Percentiles rank a stretch among this genome's conserved stretches.
Conservation (phyloP, 225 moss, liverwort and hornwort species). For the Takakia lepidozioides region DNA sequence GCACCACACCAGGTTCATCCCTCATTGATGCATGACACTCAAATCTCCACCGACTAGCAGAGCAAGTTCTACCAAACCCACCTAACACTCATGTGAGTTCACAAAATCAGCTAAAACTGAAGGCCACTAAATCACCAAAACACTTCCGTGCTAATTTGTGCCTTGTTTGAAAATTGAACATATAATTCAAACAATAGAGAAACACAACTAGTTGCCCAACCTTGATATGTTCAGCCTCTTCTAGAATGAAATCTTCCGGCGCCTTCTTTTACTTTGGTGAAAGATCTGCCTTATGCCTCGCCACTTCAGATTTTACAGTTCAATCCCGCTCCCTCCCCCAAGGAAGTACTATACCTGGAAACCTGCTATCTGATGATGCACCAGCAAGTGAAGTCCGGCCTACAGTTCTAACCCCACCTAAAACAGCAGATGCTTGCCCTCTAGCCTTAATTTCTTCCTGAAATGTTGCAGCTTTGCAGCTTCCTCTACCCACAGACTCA, state of each 20-base stretch:
- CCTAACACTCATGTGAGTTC: too few species aligned
- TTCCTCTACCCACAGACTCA: too few species aligned
- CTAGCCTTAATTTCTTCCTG: conserved; percentile 59
- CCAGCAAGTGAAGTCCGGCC: conserved; percentile 39
- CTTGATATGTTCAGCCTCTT: conserved; percentile 63
- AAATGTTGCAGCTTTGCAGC: too few species aligned
- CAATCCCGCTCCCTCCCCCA: conserved; percentile 68
- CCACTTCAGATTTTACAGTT: conserved; percentile 40
- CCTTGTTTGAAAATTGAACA: too few species aligned
- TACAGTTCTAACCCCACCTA: conserved; percentile 49
- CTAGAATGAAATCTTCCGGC: conserved; percentile 57
- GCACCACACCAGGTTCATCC: too few species aligned
- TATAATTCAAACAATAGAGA: too few species aligned
- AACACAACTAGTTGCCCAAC: conserved; percentile 10
- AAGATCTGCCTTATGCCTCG: conserved; percentile 48
- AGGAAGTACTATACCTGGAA: conserved; percentile 36
- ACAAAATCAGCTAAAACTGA: too few species aligned
- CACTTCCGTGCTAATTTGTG: too few species aligned
- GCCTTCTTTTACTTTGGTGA: conserved; percentile 47
- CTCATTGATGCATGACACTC: too few species aligned
- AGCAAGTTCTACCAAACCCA: too few species aligned
- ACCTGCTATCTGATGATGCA: conserved; percentile 31
- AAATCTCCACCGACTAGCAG: too few species aligned
- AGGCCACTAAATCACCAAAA: too few species aligned
- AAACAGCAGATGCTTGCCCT: conserved; percentile 65